phyloP scores from a whole-genome alignment of 495 filamentous ascomycete species.

The Penicillium paxilli region DNA sequence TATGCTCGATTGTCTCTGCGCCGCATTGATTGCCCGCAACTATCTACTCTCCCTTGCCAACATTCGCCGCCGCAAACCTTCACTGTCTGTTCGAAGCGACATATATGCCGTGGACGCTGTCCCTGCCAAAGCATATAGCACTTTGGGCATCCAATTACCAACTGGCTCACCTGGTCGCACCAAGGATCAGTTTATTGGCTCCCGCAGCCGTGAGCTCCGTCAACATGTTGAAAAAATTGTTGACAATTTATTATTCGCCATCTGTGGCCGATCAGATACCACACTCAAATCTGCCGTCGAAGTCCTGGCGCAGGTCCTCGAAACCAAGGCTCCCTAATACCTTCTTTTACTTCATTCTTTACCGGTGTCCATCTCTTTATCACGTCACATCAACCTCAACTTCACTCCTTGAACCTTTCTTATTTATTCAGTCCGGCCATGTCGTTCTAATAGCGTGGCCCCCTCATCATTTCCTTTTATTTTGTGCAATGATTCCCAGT shows the following conservation, averaged over 20 bases:
- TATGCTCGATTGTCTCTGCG: constrained; percentile 63
- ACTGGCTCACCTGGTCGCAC: constrained; percentile 27
- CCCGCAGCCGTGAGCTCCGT: constrained; percentile 34
- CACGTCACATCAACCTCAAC: background rate
- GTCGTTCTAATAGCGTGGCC: background rate
- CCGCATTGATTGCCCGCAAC: constrained; percentile 62
- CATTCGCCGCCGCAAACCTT: constrained; percentile 24
- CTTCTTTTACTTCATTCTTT: no score
- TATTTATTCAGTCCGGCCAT: constrained; percentile 2
- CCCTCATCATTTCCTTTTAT: background rate
- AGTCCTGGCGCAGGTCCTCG: constrained; percentile 44
- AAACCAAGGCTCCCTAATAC: constrained; percentile 28
- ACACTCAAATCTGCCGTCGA: constrained; percentile 42
- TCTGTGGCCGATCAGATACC: constrained; percentile 37
- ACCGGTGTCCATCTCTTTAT: constrained; percentile 2
- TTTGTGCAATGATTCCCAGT: constrained; percentile 8
- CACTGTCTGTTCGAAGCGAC: constrained; percentile 17
- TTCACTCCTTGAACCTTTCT: constrained; percentile 11
- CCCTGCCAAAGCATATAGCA: constrained; percentile 38
- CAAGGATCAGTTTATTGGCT: constrained; percentile 32
- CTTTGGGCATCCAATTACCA: constrained; percentile 34
- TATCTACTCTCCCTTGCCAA: constrained; percentile 49
- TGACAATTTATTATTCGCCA: constrained; percentile 42
- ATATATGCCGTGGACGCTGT: constrained; percentile 31
- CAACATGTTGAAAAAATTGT: constrained; percentile 41